Evolutionary conservation across 139 green algal species (phyloP), one percentile per base, ranked within the genome.

Genomic region (Chlamydomonas applanata): DNA sequence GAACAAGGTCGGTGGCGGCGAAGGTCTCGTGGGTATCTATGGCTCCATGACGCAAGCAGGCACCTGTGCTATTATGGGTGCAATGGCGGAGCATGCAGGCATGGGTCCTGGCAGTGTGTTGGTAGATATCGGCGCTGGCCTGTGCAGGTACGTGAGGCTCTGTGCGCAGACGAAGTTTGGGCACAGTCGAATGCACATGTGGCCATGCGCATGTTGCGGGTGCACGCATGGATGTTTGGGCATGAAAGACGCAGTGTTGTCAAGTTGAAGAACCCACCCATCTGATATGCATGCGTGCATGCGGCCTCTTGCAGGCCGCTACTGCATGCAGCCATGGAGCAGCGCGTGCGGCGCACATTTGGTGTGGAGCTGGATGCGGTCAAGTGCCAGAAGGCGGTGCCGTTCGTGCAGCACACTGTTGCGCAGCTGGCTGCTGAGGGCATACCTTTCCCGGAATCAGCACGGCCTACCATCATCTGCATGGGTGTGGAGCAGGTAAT

Each of bases 11-110:
- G 92, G 92, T 1, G 93, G 93, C 22, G 93, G 93, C 4, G 93
- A 97, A 77, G 93, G 93, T 3, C 82, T 97, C 11, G 92, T 94
- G 70, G 93, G 93, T 19, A 83, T 97, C 30, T 97, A 97, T 59
- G 93, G 93, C 17, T 90, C 71, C 75, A 91, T 97, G 56, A 93
- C 85, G 30, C 62, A 79, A 19, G 72, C 74, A 7, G 88, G 89
- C 60, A 95, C 92, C 75, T 61, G 85, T n/a, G 76, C 73, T 17
- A 82, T 97, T 0, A 75, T 97, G 19, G 75, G 87, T 3, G 79
- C 72, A 49, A 73, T 97, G 74, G 22, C 56, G 13, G 29, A 68
- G 4, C 77, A 86, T 53, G 91, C 90, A 64, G 71, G 79, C 29
- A 65, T 97, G 57, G 75, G 62, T 62, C 13, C 19, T 0, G 54